Percentiles rank a stretch among this genome's conserved stretches.
Conservation (phyloP, 495 filamentous ascomycete genomes). For the Chlorociboria aeruginascens region DNA sequence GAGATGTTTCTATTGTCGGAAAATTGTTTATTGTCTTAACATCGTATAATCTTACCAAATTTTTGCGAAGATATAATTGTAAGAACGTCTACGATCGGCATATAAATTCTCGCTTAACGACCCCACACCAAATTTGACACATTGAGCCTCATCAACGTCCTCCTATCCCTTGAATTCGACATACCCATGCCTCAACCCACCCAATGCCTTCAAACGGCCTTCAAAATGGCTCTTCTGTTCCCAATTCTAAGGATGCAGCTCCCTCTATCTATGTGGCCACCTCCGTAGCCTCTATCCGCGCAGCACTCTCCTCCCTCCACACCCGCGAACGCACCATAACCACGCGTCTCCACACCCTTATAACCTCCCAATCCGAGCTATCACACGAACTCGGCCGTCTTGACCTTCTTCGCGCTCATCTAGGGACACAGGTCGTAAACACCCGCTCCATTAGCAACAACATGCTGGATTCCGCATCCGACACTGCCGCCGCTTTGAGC, state of each 20-base stretch:
- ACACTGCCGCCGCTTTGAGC: conserved; percentile 79
- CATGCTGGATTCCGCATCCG: conserved; percentile 74
- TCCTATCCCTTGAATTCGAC: not conserved
- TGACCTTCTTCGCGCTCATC: conserved; percentile 76
- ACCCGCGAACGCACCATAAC: conserved; percentile 65
- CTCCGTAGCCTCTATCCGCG: conserved; percentile 65
- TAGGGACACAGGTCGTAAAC: conserved; percentile 78
- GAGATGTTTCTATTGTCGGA: not conserved
- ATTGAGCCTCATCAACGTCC: not conserved
- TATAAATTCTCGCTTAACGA: conserved; percentile 2
- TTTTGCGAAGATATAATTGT: too few species aligned
- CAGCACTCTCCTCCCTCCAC: conserved; percentile 60
- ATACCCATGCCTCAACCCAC: conserved; percentile 14
- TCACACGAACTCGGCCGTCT: conserved; percentile 75
- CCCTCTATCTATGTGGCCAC: conserved; percentile 51
- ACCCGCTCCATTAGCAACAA: conserved; percentile 74
- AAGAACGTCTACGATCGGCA: not conserved
- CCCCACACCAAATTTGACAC: not conserved
- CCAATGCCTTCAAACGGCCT: conserved; percentile 21
- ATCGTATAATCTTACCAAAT: too few species aligned
- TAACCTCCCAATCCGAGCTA: conserved; percentile 72
- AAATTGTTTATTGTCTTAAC: too few species aligned
- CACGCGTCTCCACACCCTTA: conserved; percentile 56
- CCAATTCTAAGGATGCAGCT: conserved; percentile 6
- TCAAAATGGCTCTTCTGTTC: conserved; percentile 13